A percentile compares a stretch with the other conserved stretches of the same genome.
Conservation (phyloP, 2,329 filamentous ascomycete species). For the Fusarium devonianum region DNA sequence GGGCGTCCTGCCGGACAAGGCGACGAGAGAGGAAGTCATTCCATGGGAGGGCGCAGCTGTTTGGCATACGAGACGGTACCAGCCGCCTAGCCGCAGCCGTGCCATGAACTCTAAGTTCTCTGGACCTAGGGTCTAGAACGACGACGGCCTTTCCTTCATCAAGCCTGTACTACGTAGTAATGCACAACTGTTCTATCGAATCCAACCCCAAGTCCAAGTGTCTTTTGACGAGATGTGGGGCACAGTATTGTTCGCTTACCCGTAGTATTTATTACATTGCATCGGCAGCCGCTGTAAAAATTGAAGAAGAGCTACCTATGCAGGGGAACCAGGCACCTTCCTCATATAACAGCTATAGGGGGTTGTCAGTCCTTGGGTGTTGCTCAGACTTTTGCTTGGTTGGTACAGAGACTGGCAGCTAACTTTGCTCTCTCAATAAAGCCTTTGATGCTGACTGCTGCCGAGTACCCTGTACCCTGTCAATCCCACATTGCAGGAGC, state of each 20-base stretch:
- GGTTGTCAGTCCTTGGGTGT: conserved; percentile 13
- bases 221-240: conserved; percentile 4
- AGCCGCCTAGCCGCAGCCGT: conserved; percentile 23
- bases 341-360: conserved; percentile 30
- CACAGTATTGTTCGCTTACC: conserved; percentile 6
- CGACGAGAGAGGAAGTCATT: conserved; percentile 33
- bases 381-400: conserved; percentile 22
- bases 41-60: conserved; percentile 18
- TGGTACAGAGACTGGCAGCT: no score
- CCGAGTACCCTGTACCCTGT: conserved; percentile 1
- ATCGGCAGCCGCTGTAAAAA: conserved; percentile 17
- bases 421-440: no score
- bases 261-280: conserved; percentile 11
- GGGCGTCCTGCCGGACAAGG: conserved; percentile 26
- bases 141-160: conserved; percentile 15
- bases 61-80: conserved; percentile 23
- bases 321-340: conserved; percentile 14
- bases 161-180: no score
- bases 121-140: conserved; percentile 24
- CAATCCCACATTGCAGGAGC: conserved; percentile 27
- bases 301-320: conserved; percentile 3
- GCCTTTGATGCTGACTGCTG: not conserved
- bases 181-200: no score
- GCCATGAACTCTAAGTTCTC: conserved; percentile 29
- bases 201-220: conserved; percentile 8